Evolutionary conservation across 352 stramenopile species (phyloP), one percentile per base, ranked within the genome.

Genomic region (Pythium sukuiense): DNA sequence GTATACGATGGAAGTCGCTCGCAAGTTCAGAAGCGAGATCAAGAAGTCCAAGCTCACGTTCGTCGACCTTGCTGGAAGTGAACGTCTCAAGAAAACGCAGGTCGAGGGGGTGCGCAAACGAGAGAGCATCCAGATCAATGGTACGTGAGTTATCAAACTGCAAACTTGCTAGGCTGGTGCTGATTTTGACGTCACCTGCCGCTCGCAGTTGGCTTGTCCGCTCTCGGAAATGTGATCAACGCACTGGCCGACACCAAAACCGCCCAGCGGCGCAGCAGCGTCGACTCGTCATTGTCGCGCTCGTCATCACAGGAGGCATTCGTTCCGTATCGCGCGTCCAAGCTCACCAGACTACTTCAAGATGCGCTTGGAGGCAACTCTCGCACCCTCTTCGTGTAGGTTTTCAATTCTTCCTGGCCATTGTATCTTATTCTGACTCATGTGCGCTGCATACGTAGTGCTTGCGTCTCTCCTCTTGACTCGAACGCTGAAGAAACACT

Each of bases 121-220:
- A 60, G 80, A 87, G 62, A 81, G 80, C 56, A 87, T 87, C 49
- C 72, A 87, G n/a, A 88, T 87, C 58, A 88, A 88, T 50, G 63
- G 76, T 83, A 54, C 58, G 69, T 52, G 20, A 24, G 20, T 26
- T 3, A 0, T 43, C 9, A 6, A 16, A 43, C 13, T 18, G 18
- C 9, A 18, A 43, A 43, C 37, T 18, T 43, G 6, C 11, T n/a
- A 24, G 11, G 13, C 8, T n/a, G 6, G 14, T 4, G 37, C 37
- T 52, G 18, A 59, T 12, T n/a, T 2, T 54, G 11, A 29, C 57
- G 4, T 24, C 12, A 30, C 3, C 65, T 45, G 18, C 24, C 14
- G 8, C 52, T 58, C 27, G 18, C 14, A 83, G 77, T 85, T 16
- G 80, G 80, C 13, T 53, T 88, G 16, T 60, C 80, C 24, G 69